Base-by-base conservation (phyloP, 2,329 filamentous ascomycete species). In the Phoma sp. region DNA sequence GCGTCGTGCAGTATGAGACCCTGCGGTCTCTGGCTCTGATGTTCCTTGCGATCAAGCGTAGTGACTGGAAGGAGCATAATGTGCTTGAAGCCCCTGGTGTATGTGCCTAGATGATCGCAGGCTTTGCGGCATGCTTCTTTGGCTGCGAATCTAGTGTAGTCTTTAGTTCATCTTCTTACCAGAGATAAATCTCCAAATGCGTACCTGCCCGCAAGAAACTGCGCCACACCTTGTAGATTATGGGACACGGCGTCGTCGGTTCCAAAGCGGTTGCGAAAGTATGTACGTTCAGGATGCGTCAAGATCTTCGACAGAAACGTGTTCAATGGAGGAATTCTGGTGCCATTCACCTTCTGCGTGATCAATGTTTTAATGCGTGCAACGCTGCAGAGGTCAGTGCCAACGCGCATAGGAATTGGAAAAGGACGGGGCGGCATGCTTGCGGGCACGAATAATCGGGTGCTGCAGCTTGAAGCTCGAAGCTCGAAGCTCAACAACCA, bases 371-470 rank as follows among this genome's bases (percentile, higher is more conserved):
- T 76, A 54, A 96, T 85, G 49, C 92, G 86, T 0, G 81, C 75
- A 52, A 92, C 83, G 52, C 82, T 81, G 73, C 90, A 92, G 51
- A 96, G 88, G 71, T 96, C 92, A 40, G 85, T 93, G 53, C 92
- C 92, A 46, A 96, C 78, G 42, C 82, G 81, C 12, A 93, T 69
- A 1, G 86, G 79, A n/a, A 86, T 79, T 1, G 88, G 87, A 64
- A 93, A 91, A 0, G 78, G 76, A 33, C 77, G 74, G 7, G 68
- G 72, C 50, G 77, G 71, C 78, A 81, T 80, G 37, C 30, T 38
- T 15, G n/a, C 2, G 9, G 9, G 37, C n/a, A n/a, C 33, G 28
- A 14, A 10, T n/a, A 34, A 32, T 18, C 20, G 20, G 20, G 10
- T 34, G 45, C 26, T 30, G 50, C 36, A 26, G 32, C 36, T 36